Base-by-base conservation (phyloP, 345 rosid species). In the Eutrema heterophyllum region DNA sequence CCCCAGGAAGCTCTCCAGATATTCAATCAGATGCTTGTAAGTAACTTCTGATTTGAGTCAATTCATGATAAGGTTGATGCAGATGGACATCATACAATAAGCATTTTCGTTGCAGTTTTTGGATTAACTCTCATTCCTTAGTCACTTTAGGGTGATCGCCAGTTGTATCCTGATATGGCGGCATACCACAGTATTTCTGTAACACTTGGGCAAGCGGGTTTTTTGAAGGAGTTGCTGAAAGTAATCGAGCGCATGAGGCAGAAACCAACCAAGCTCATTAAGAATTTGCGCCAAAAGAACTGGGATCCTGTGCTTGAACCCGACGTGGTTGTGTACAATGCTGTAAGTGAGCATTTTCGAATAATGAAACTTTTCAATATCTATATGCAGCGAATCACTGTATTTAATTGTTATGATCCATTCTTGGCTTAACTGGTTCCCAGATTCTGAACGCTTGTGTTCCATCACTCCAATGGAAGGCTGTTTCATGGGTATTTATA, bases 391-490 rank as follows among this genome's bases (percentile, higher is more conserved):
- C 7, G 1, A 51, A 43, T 32, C 30, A 55, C 30, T 63, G n/a
- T 54, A 16, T 46, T 51, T 72, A 26, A 45, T 54, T 79, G 30
- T 36, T 62, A 58, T 24, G 21, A 18, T 64, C 10, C 40, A 58
- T 48, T 65, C 9, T 33, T 58, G 63, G 62, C 72, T 60, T 65
- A 15, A 66, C 40, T 73, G 58, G 36, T 70, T 79, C 15, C 14
- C 78, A 94, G 98, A 87, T 94, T 54, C 45, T 94, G 64, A 94
- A 94, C 79, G 93, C 97, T 64, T 94, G 97, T 83, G 86, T 91
- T 75, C 89, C 95, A 8, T 82, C 84, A 69, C 84, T 56, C 54
- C 96, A 89, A 70, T 94, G 95, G 98, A 88, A 89, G 80, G 96
- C 90, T 63, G 98, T 89, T 55, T 82, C 87, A 35, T 91, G 96